Evolutionary conservation across 225 moss, liverwort and hornwort genomes (phyloP), one percentile per base, ranked within the genome.

Genomic region (Marchantia paleacea): DNA sequence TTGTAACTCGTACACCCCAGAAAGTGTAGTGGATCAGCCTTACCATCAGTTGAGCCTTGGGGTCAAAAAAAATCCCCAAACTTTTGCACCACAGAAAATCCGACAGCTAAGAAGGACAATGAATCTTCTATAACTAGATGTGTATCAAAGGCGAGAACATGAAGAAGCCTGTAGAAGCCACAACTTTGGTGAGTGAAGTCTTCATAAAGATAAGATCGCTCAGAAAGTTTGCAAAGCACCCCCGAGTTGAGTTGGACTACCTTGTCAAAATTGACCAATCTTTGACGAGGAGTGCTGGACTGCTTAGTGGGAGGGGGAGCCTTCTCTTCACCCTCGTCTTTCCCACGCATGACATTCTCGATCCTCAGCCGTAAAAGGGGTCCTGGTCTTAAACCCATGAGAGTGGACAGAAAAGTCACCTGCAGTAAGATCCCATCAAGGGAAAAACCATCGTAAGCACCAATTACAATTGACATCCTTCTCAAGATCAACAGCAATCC

Each of bases 261-360:
- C 84, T 80, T 65, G 58, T 31, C 69, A 72, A 84, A 47, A 69
- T 69, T 83, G 48, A 83, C 78, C 8, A 75, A 76, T 73, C 52
- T 79, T 54, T 48, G 69, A 7, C 54, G 73, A 20, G 78, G 81
- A 48, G 73, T 67, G 72, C 72, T 76, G 75, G 81, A 78, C 79
- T 90, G 50, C 86, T 85, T 85, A 76, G 83, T 80, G 75, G 89
- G 89, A 75, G 87, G 80, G 15, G 81, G 80, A 28, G 83, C 22
- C 64, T 88, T 86, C 25, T 99, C 95, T 62, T 92, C 90, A 53
- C 99, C 99, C 79, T 99, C 99, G 6, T 94, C 99, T 78, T 90
- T 79, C 80, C 99, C 99, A 73, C 87, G 88, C 80, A 95, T 81
- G 3, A 99, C 99, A 75, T 87, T 91, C 20, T 89, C 90, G 83